Conservation (phyloP, 169 alveolate species). For the Cryptosporidium parvum region DNA sequence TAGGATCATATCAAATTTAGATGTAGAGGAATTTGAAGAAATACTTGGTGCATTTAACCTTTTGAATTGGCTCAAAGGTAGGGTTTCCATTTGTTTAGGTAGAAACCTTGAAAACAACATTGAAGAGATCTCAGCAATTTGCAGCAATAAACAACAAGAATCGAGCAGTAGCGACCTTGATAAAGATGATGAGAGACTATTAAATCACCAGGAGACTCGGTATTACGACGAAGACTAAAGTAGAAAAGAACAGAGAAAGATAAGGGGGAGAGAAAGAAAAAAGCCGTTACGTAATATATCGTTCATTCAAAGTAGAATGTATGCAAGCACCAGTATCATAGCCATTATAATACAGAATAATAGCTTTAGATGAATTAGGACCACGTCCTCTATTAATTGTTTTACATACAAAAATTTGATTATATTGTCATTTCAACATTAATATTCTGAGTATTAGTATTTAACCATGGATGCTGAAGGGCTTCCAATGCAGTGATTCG, state of each 20-base stretch:
- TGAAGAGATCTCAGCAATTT: not conserved
- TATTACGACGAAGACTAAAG: not conserved
- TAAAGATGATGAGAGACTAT: not conserved
- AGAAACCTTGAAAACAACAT: not conserved
- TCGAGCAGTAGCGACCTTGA: not conserved
- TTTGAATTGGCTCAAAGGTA: constrained; percentile 55
- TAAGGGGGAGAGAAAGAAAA: not conserved
- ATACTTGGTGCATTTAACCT: constrained; percentile 18
- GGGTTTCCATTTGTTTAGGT: constrained; percentile 33
- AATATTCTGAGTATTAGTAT: constrained; percentile 30
- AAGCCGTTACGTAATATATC: not conserved
- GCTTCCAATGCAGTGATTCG: constrained; percentile 82
- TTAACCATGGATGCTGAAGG: constrained; percentile 82
- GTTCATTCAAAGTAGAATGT: not conserved
- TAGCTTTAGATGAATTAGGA: not conserved
- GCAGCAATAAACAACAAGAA: not conserved
- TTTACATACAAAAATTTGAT: not conserved
- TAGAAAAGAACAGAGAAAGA: not conserved
- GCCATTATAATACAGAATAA: not conserved
- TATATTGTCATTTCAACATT: constrained; percentile 16
- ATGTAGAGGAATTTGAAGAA: constrained; percentile 14
- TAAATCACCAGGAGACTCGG: constrained; percentile 12
- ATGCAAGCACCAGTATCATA: not conserved
- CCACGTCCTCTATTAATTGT: not conserved
- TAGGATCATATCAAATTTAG: constrained; percentile 17